Percentiles rank a stretch among this genome's conserved stretches.
Conservation (phyloP, 129 eudicot genomes). For the Sambucus nigra region DNA sequence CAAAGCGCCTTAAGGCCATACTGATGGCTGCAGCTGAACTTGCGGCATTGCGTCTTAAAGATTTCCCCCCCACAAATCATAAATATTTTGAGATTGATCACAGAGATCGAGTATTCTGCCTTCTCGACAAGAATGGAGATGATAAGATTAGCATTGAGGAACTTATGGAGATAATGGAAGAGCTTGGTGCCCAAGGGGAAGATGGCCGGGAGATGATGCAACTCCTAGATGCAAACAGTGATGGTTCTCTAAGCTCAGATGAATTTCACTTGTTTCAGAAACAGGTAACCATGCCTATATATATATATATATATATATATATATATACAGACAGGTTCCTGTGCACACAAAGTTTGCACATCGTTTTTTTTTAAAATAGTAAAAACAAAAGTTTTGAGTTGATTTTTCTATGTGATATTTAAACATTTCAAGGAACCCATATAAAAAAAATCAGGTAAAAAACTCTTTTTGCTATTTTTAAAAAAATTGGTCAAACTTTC, state of each 20-base stretch:
- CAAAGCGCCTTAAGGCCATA: constrained; percentile 82
- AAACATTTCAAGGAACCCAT: too few relatives aligned
- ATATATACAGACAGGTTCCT: too few relatives aligned
- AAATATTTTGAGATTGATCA: constrained; percentile 37
- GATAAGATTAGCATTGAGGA: constrained; percentile 96
- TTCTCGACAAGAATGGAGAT: constrained; percentile 95
- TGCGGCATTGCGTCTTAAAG: constrained; percentile 81
- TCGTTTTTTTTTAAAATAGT: too few relatives aligned
- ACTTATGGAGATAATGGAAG: constrained; percentile 89
- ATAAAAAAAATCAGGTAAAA: too few relatives aligned
- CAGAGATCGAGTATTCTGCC: constrained; percentile 52
- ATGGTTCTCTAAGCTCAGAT: constrained; percentile 88
- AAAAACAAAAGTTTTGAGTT: too few relatives aligned
- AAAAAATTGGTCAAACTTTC: too few relatives aligned
- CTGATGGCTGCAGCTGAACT: constrained; percentile 99
- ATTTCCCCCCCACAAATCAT: constrained; percentile 53
- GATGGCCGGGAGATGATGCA: constrained; percentile 98
- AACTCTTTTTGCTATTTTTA: too few relatives aligned
- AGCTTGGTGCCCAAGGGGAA: constrained; percentile 86
- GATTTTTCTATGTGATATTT: too few relatives aligned
- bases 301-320: too few relatives aligned
- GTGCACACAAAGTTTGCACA: too few relatives aligned
- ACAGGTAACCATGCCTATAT: constrained; percentile 42
- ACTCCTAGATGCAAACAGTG: constrained; percentile 84
- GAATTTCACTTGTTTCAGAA: constrained; percentile 81